Percentiles rank a stretch among this genome's conserved stretches.
These are phyloP conservation scores for Gaeumannomyces tritici DNA, from an alignment of 2,329 filamentous ascomycete genomes.

Conservation along the genomic window DNA sequence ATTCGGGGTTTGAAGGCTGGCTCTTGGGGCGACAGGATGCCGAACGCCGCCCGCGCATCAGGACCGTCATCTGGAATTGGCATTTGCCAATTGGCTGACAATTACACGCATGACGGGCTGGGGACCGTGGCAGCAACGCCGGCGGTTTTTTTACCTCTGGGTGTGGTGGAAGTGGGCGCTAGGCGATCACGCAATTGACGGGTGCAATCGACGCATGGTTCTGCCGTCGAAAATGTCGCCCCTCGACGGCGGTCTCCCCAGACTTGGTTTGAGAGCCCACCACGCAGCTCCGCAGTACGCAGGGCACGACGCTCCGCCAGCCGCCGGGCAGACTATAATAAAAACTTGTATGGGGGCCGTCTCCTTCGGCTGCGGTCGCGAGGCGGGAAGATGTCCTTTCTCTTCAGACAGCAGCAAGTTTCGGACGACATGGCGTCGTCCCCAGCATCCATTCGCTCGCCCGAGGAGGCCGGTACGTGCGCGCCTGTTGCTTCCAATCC, in stretches of 20 bases:
- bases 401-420: constrained; percentile 21
- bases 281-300: not conserved
- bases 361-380: not conserved
- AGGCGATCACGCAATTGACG: constrained; percentile 1
- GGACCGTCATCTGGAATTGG: not conserved
- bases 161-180: not conserved
- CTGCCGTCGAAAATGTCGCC: constrained; percentile 7
- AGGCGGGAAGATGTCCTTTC: constrained; percentile 19
- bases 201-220: not conserved
- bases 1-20: not conserved
- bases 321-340: not conserved
- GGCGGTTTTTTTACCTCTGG: not conserved
- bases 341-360: not conserved
- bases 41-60: not conserved
- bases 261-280: not conserved
- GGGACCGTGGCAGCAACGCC: not conserved
- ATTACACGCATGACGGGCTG: not conserved
- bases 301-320: not conserved
- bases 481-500: not conserved
- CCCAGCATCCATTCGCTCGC: constrained; percentile 36
- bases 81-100: not conserved
- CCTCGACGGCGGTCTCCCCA: not conserved
- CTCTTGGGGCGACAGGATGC: not conserved
- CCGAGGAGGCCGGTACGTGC: constrained; percentile 54
- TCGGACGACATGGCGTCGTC: constrained; percentile 11